Evolutionary conservation across 768 basidiomycete species (phyloP).

Genomic region (Mycena belliarum): DNA sequence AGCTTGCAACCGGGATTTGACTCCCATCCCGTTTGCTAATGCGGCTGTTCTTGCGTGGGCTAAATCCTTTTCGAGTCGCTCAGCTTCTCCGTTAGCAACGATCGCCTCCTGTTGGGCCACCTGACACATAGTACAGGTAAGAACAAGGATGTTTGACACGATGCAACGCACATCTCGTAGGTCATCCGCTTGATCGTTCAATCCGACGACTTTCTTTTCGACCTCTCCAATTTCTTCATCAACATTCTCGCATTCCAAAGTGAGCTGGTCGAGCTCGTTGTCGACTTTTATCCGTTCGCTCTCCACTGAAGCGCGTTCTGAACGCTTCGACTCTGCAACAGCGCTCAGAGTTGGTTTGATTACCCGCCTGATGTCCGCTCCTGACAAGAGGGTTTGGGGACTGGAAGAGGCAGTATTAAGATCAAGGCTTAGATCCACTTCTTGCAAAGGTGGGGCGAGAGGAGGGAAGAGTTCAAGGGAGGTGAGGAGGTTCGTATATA

Average conservation of each 20-base stretch:
- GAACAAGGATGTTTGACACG: not conserved
- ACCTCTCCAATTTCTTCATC: slow-evolving; percentile 76
- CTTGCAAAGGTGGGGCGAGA: slow-evolving; percentile 66
- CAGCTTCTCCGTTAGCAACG: slow-evolving; percentile 65
- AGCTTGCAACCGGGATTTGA: slow-evolving; percentile 75
- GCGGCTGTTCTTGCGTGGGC: slow-evolving; percentile 76
- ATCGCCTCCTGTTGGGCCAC: slow-evolving; percentile 76
- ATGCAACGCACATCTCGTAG: slow-evolving; percentile 66
- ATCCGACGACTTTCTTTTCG: slow-evolving; percentile 67
- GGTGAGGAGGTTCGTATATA: slow-evolving; percentile 75
- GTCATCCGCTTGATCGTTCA: slow-evolving; percentile 79
- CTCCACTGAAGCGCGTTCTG: slow-evolving; percentile 68
- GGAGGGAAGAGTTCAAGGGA: slow-evolving; percentile 78
- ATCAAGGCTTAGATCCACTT: slow-evolving; percentile 77
- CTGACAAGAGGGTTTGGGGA: slow-evolving; percentile 65
- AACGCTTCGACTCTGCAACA: slow-evolving; percentile 71
- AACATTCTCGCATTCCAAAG: slow-evolving; percentile 75
- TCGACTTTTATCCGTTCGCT: slow-evolving; percentile 80
- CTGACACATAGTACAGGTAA: slow-evolving; percentile 40
- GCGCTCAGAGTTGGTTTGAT: slow-evolving; percentile 77
- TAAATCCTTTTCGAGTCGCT: slow-evolving; percentile 68
- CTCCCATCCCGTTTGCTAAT: slow-evolving; percentile 78
- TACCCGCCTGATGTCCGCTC: slow-evolving; percentile 68
- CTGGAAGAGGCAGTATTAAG: slow-evolving; percentile 77
- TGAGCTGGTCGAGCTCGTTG: slow-evolving; percentile 78